Percentiles rank a stretch among this genome's conserved stretches.
phyloP scores from a whole-genome alignment of 495 filamentous ascomycete species.

The Cenococcum geophilum region DNA sequence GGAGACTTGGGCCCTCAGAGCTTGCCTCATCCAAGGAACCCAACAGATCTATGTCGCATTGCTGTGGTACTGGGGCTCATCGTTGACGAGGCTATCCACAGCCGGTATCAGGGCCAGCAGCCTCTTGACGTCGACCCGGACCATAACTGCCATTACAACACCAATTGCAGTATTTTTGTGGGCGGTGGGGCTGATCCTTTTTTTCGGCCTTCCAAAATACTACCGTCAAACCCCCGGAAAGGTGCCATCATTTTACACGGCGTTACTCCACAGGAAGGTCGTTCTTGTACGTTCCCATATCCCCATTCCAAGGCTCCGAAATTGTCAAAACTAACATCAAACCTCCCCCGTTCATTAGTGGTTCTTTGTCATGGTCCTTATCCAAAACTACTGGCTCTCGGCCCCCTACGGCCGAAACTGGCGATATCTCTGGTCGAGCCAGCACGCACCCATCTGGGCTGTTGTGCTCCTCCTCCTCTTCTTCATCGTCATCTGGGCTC shows the following conservation, averaged over 20 bases:
- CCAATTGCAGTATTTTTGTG: conserved; percentile 50
- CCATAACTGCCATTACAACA: conserved; percentile 45
- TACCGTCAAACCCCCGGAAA: conserved; percentile 62
- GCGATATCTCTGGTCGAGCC: conserved; percentile 52
- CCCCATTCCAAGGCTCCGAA: too few species aligned
- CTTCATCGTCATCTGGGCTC: conserved; percentile 54
- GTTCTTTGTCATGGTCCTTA: conserved; percentile 55
- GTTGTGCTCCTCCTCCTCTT: conserved; percentile 51
- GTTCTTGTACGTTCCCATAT: too few species aligned
- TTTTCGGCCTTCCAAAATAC: conserved; percentile 55
- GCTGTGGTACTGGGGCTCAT: conserved; percentile 60
- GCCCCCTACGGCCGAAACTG: conserved; percentile 58
- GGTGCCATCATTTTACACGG: conserved; percentile 57
- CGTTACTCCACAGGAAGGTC: conserved; percentile 52
- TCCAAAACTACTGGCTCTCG: conserved; percentile 64
- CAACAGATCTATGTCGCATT: conserved; percentile 57
- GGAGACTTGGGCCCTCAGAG: conserved; percentile 58
- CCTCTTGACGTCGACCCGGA: conserved; percentile 30
- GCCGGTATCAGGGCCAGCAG: conserved; percentile 1
- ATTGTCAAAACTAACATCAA: too few species aligned
- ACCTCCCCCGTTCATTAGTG: too few species aligned
- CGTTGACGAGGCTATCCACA: conserved; percentile 12
- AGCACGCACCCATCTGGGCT: conserved; percentile 49
- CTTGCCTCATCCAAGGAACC: conserved; percentile 56
- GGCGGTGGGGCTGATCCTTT: conserved; percentile 48